Conservation (phyloP, 2,329 filamentous ascomycete genomes). For the Alternaria dauci region DNA sequence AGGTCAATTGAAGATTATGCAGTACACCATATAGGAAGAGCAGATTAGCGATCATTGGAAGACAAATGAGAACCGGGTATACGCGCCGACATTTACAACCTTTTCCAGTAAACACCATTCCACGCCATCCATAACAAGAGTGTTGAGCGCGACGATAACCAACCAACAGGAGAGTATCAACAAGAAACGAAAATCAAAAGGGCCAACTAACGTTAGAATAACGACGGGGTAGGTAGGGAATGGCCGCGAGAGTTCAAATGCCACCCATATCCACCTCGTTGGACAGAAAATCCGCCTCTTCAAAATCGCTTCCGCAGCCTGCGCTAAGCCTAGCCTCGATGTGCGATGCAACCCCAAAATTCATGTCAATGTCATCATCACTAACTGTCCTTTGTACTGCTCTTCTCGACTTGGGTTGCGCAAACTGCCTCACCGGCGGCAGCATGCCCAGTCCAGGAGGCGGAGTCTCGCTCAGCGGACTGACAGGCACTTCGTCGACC, state of each 20-base stretch:
- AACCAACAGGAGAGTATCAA: slow-evolving; percentile 7
- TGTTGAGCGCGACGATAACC: neutral
- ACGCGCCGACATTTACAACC: slow-evolving; percentile 21
- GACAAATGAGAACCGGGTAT: slow-evolving; percentile 21
- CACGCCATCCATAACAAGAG: slow-evolving; percentile 4
- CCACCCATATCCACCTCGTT: slow-evolving; percentile 47
- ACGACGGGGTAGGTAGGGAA: neutral
- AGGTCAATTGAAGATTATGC: neutral
- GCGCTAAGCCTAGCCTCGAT: slow-evolving; percentile 46
- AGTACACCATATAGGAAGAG: neutral
- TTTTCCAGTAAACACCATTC: slow-evolving; percentile 12
- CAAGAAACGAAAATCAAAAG: slow-evolving; percentile 11
- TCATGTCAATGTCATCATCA: slow-evolving; percentile 42
- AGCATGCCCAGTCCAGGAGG: slow-evolving; percentile 27
- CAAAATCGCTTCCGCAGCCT: slow-evolving; percentile 65
- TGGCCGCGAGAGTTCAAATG: slow-evolving; percentile 22
- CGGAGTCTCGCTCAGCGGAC: slow-evolving; percentile 44
- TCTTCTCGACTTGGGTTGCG: slow-evolving; percentile 41
- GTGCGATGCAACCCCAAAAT: slow-evolving; percentile 43
- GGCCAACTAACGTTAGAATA: neutral
- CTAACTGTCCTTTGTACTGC: slow-evolving; percentile 18
- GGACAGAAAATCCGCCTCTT: slow-evolving; percentile 69
- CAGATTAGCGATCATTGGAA: neutral
- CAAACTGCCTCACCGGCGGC: slow-evolving; percentile 38
- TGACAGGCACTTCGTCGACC: slow-evolving; percentile 47